Base-by-base conservation (phyloP, 2,329 filamentous ascomycete genomes). In the Bipolaris oryzae region DNA sequence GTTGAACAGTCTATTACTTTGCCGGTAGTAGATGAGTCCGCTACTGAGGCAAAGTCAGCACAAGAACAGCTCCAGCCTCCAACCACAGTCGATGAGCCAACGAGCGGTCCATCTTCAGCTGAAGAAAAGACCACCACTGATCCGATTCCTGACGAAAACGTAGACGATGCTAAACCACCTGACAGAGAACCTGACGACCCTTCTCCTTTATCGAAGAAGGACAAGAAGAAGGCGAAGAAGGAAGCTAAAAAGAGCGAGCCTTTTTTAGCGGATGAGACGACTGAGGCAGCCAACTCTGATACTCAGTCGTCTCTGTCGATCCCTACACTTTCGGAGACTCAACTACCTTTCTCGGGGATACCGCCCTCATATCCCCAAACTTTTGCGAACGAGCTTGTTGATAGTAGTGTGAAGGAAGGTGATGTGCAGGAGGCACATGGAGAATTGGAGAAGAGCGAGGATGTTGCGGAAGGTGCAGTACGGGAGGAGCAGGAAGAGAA, bases 251-350 rank as follows among this genome's bases (percentile, higher is more conserved):
- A 65, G 46, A 62, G 50, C 21, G 67, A 58, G 64, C 55, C 69
- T 70, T 69, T 70, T 70, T 70, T 70, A 71, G 69, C 67, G 60
- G 55, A 63, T 67, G 69, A 71, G 69, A 64, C 68, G 69, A 58
- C 67, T 69, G 66, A 68, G 66, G 66, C 61, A 69, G 66, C 64
- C 66, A 70, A 68, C 43, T 68, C 67, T 68, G 66, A 70, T 62
- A 66, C 67, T 68, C 67, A 67, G 67, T 52, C 67, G 67, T 70
- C 67, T 70, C 67, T 64, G 55, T 57, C 60, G 58, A 61, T 55
- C 48, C 62, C 66, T 66, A 62, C 46, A 68, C 64, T 62, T 68
- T 70, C 67, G 64, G 67, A 68, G 62, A 68, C 65, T 62, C 61
- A 62, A 60, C 49, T 66, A 62, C 60, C 60, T 63, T 66, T 67